phyloP scores from a whole-genome alignment of 2,329 filamentous ascomycete genomes.

The Bipolaris oryzae region DNA sequence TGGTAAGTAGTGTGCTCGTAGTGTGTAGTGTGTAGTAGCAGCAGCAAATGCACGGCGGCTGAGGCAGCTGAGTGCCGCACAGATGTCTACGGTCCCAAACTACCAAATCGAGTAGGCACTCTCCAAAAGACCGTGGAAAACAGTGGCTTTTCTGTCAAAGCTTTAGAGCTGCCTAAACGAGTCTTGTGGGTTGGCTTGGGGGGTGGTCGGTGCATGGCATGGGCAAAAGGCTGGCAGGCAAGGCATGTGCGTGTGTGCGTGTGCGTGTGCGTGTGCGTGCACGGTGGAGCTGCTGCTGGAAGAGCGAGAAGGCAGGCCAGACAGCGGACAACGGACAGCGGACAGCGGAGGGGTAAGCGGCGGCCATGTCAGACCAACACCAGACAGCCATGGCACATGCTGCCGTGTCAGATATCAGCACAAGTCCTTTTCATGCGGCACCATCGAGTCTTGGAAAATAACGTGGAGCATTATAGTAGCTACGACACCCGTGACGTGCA shows the following conservation, averaged over 20 bases:
- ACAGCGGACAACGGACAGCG: not conserved
- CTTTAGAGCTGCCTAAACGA: conserved; percentile 45
- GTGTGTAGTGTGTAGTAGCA: too few relatives aligned
- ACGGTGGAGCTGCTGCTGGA: conserved; percentile 15
- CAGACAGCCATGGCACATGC: not conserved
- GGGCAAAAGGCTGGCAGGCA: conserved; percentile 2
- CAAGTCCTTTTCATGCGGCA: not conserved
- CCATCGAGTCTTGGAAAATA: conserved; percentile 12
- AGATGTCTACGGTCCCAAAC: conserved; percentile 20
- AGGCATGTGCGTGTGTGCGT: not conserved
- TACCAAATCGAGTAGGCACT: conserved; percentile 36
- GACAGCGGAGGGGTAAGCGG: conserved; percentile 1
- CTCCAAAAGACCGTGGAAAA: conserved; percentile 27
- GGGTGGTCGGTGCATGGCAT: conserved; percentile 34
- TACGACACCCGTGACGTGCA: conserved; percentile 9
- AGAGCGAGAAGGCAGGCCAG: conserved; percentile 12
- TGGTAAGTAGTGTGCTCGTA: too few relatives aligned
- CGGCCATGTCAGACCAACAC: not conserved
- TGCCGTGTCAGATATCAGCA: not conserved
- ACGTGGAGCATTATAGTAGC: conserved; percentile 1
- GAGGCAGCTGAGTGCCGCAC: conserved; percentile 2
- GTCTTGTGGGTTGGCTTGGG: conserved; percentile 14
- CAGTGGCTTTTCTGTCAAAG: conserved; percentile 40
- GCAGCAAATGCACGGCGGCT: too few relatives aligned
- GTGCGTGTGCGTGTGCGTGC: not conserved